These are phyloP conservation scores for Pseudogymnoascus sp. DNA, from an alignment of 2,329 filamentous ascomycete genomes.

Conservation along the genomic window DNA sequence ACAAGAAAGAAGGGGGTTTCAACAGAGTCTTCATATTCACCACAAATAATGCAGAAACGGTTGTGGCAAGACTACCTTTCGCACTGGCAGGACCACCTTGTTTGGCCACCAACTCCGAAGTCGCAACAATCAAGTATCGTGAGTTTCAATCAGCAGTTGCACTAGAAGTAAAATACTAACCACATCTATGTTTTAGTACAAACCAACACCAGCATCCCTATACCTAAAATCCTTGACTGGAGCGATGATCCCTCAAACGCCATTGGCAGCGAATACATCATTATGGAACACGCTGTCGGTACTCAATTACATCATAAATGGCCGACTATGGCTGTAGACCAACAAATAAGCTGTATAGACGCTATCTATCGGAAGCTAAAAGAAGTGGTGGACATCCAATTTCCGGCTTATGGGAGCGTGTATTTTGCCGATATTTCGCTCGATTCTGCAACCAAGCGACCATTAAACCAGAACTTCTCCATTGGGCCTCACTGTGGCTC, in stretches of 20 bases:
- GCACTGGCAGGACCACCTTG: slow-evolving; percentile 31
- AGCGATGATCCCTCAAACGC: slow-evolving; percentile 30
- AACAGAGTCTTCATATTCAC: slow-evolving; percentile 38
- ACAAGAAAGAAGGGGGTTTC: slow-evolving; percentile 39
- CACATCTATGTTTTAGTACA: slow-evolving; percentile 10
- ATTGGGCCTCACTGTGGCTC: not conserved
- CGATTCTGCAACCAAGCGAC: slow-evolving; percentile 10
- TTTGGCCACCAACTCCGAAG: slow-evolving; percentile 36
- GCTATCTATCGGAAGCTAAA: slow-evolving; percentile 14
- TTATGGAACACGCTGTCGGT: slow-evolving; percentile 33
- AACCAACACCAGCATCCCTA: slow-evolving; percentile 32
- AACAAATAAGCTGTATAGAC: slow-evolving; percentile 23
- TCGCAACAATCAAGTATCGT: slow-evolving; percentile 39
- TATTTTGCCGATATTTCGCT: slow-evolving; percentile 23
- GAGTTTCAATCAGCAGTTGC: slow-evolving; percentile 14
- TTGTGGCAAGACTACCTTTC: slow-evolving; percentile 38
- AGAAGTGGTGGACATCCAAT: slow-evolving; percentile 23
- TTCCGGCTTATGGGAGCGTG: slow-evolving; percentile 32
- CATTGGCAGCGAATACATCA: slow-evolving; percentile 34
- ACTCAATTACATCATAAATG: slow-evolving; percentile 29
- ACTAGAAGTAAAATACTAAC: not conserved
- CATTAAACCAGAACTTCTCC: slow-evolving; percentile 13
- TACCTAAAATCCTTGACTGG: slow-evolving; percentile 38
- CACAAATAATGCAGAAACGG: slow-evolving; percentile 30
- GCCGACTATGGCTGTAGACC: slow-evolving; percentile 26